Base-by-base conservation (phyloP, 1,139 yeast genomes). In the Yamadazyma diospyri region DNA sequence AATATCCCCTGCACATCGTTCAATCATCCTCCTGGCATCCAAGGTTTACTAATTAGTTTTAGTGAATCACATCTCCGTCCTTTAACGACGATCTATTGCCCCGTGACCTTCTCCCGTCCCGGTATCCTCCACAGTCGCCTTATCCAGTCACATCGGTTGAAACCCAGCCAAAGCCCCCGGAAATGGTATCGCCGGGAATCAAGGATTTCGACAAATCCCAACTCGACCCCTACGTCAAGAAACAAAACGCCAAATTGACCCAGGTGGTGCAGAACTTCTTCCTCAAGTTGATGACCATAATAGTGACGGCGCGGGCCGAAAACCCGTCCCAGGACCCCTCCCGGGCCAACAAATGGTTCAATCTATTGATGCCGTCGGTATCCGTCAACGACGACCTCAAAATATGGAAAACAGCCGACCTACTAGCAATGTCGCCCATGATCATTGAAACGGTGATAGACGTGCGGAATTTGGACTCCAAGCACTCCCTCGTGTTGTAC, bases 381-480 rank as follows among this genome's bases (percentile, higher is more conserved):
- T 43, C 60, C 3, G 57, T 65, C 30, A 64, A 70, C 30, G 86
- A 78, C 9, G 87, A 79, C 32, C 57, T 84, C 36, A 63, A 66
- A 35, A 59, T 68, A 9, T 86, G 95, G 95, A 70, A 70, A 40
- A 42, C 59, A 19, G 54, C 58, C 23, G 76, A 72, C 37, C 39
- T 70, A 3, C 39, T 61, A 4, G 42, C 50, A 3, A 55, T 81
- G 15, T 88, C 94, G 3, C 95, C 96, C 1, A 69, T 92, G 59
- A 85, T 89, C 16, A 71, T 92, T 22, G 98, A 92, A 53, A 81
- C 94, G 0, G 84, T 72, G 44, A 64, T 92, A 35, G 96, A 89
- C 54, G 63, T 88, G 34, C 61, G 87, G 18, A 70, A 67, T 16
- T 54, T 89, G 35, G 62, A 75, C 7, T 57, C 78, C 2, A 72